Percentiles rank a stretch among this genome's conserved stretches.
phyloP scores from a whole-genome alignment of 208 protist species.

The Acanthamoeba castellanii region DNA sequence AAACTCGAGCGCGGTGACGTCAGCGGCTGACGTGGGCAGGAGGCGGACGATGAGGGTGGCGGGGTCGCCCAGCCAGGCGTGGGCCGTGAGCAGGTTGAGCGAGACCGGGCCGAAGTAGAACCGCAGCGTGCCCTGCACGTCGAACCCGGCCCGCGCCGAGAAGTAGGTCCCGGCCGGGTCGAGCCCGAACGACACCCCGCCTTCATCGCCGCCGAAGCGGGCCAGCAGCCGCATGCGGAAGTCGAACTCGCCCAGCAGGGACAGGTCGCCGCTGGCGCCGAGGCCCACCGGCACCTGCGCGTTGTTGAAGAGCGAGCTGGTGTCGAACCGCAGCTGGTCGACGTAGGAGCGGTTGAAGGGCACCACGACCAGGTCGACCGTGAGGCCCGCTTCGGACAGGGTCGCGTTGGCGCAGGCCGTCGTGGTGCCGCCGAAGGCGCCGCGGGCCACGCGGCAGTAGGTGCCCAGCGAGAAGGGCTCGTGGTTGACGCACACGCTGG shows the following conservation, averaged over 20 bases:
- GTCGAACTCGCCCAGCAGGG: not conserved
- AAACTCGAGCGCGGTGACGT: not conserved
- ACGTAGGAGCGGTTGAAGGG: conserved; percentile 34
- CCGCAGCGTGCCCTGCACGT: not conserved
- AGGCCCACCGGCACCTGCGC: not conserved
- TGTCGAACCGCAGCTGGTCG: conserved; percentile 23
- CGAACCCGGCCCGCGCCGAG: not conserved
- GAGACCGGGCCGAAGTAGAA: conserved; percentile 14
- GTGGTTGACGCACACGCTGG: conserved; percentile 10
- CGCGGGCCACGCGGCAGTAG: not conserved
- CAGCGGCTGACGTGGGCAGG: not conserved
- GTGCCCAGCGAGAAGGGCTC: conserved; percentile 39
- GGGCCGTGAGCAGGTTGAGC: not conserved
- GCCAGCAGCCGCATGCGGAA: not conserved
- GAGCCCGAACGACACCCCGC: not conserved
- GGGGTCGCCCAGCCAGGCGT: conserved; percentile 27
- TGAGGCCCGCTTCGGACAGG: not conserved
- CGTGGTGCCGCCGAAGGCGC: conserved; percentile 8
- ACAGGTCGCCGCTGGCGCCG: not conserved
- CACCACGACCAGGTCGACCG: conserved; percentile 17
- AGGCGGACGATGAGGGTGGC: not conserved
- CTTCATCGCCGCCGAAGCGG: no score
- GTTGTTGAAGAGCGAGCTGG: conserved; percentile 1
- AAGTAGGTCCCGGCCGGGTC: conserved; percentile 27
- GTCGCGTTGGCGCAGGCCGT: conserved; percentile 47